Evolutionary conservation across 495 filamentous ascomycete species (phyloP).

Genomic region (Aspergillus taichungensis): DNA sequence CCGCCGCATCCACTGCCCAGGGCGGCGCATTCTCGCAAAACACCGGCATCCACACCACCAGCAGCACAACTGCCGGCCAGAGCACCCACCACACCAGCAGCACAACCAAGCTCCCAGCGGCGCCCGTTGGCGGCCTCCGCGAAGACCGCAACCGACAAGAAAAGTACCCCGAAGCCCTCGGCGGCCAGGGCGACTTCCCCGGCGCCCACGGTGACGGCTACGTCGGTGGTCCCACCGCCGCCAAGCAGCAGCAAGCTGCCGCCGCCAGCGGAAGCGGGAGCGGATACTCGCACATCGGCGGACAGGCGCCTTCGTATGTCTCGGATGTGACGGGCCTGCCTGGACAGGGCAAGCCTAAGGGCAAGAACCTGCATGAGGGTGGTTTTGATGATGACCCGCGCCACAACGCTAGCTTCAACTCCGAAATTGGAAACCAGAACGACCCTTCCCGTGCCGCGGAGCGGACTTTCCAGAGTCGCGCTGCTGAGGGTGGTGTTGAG

Average conservation of each 20-base stretch:
- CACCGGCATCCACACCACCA: slow-evolving; percentile 39
- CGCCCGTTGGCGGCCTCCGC: slow-evolving; percentile 37
- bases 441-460: slow-evolving; percentile 54
- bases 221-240: slow-evolving; percentile 31
- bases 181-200: slow-evolving; percentile 41
- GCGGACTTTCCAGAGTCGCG: slow-evolving; percentile 34
- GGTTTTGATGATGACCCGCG: slow-evolving; percentile 37
- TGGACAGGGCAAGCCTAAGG: slow-evolving; percentile 42
- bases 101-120: slow-evolving; percentile 42
- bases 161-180: slow-evolving; percentile 40
- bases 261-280: slow-evolving; percentile 6
- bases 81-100: slow-evolving; percentile 48
- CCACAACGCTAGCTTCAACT: slow-evolving; percentile 51
- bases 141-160: slow-evolving; percentile 36
- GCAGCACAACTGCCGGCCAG: slow-evolving; percentile 30
- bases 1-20: slow-evolving; percentile 47
- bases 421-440: slow-evolving; percentile 50
- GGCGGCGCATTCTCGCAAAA: slow-evolving; percentile 47
- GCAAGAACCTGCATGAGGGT: slow-evolving; percentile 47
- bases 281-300: slow-evolving; percentile 11
- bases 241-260: slow-evolving; percentile 28
- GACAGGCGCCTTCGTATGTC: slow-evolving; percentile 38
- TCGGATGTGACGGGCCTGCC: slow-evolving; percentile 23
- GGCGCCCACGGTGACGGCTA: slow-evolving; percentile 40
- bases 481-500: slow-evolving; percentile 32